Percentiles rank a stretch among this genome's conserved stretches.
phyloP scores from a whole-genome alignment of 73 alveolate genomes.

The Paramecium sexaurelia region DNA sequence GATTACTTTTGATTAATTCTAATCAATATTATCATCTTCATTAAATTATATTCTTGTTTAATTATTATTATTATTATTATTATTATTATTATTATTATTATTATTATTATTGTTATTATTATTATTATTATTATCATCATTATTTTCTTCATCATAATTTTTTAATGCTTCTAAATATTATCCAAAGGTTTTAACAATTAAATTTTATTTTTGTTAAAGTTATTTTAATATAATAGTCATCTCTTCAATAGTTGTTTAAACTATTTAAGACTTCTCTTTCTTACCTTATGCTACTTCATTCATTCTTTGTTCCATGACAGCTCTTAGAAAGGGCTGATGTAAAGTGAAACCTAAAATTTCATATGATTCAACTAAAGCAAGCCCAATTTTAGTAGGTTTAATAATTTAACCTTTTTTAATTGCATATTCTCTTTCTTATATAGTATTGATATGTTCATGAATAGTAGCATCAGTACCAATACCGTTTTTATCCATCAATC shows the following conservation, averaged over 20 bases:
- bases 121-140: not conserved
- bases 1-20: not conserved
- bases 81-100: constrained; percentile 65
- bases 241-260: constrained; percentile 78
- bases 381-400: constrained; percentile 95
- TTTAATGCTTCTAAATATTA: constrained; percentile 72
- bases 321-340: constrained; percentile 94
- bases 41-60: not conserved
- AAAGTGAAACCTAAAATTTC: constrained; percentile 88
- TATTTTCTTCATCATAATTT: constrained; percentile 67
- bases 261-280: constrained; percentile 77
- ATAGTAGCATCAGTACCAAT: constrained; percentile 99
- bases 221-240: constrained; percentile 82
- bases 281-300: constrained; percentile 88
- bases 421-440: constrained; percentile 94
- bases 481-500: constrained; percentile 98
- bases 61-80: not conserved
- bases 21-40: not conserved
- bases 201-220: constrained; percentile 71
- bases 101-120: no score
- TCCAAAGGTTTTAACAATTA: constrained; percentile 68
- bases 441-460: constrained; percentile 99
- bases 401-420: constrained; percentile 82
- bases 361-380: constrained; percentile 94
- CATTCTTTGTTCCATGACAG: constrained; percentile 96